phyloP scores from a whole-genome alignment of 1,284 basidiomycete genomes.

The Puccinia coronata region DNA sequence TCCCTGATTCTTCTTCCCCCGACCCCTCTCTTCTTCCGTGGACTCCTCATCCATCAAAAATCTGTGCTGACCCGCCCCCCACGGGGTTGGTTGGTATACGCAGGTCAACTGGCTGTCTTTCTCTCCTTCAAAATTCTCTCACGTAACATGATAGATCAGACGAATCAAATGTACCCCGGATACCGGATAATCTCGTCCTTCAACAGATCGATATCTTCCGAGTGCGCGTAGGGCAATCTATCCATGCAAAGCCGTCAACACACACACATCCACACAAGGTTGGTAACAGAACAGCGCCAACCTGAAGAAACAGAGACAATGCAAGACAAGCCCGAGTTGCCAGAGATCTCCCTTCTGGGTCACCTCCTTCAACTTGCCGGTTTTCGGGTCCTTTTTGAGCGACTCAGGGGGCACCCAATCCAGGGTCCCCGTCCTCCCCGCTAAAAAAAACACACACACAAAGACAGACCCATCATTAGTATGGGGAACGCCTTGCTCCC shows the following conservation, averaged over 20 bases:
- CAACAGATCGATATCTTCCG: conserved; percentile 67
- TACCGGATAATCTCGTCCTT: conserved; percentile 75
- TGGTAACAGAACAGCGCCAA: conserved; percentile 1
- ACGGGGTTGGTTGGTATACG: no score
- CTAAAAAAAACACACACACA: conserved; percentile 55
- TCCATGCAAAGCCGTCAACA: conserved; percentile 63
- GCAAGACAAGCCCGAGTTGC: conserved; percentile 78
- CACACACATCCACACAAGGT: conserved; percentile 65
- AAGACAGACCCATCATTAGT: no score
- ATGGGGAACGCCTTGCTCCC: no score
- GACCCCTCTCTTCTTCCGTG: neutral
- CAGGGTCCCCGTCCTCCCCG: conserved; percentile 89
- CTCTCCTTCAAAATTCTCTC: no score
- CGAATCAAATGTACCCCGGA: conserved; percentile 64
- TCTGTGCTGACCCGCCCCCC: no score
- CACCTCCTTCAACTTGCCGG: conserved; percentile 70
- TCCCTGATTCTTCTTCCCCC: conserved; percentile 56
- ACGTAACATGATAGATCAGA: no score
- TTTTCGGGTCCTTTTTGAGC: conserved; percentile 60
- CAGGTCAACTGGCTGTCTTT: neutral
- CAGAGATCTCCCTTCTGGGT: conserved; percentile 73
- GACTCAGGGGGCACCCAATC: conserved; percentile 77
- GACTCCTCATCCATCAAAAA: conserved; percentile 11
- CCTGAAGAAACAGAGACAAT: conserved; percentile 82
- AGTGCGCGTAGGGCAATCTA: conserved; percentile 61